Evolutionary conservation across 257 asterid species (phyloP).

Genomic region (Solanum corneliomulleri): DNA sequence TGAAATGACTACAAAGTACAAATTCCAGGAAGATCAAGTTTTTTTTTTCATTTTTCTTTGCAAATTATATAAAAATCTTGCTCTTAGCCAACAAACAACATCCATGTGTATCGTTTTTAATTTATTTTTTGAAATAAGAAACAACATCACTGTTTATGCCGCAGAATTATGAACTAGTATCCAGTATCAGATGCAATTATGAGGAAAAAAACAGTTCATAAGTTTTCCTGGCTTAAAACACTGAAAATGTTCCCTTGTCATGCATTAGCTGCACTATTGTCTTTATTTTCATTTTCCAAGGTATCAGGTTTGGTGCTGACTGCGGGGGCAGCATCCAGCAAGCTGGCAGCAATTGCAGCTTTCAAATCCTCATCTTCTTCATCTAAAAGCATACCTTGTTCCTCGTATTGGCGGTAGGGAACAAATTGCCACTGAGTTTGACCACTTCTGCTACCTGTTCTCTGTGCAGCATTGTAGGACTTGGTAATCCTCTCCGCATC

Average conservation of each 20-base stretch:
- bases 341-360: constrained; percentile 94
- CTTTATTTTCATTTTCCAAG: constrained; percentile 17
- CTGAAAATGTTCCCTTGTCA: not conserved
- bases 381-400: constrained; percentile 14
- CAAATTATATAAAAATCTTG: not conserved
- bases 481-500: constrained; percentile 88
- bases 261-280: constrained; percentile 1
- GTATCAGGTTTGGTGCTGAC: constrained; percentile 13
- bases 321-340: constrained; percentile 48
- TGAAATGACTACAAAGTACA: not conserved
- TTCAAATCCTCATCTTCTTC: constrained; percentile 89
- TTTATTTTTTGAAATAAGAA: not conserved
- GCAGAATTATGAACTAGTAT: not conserved
- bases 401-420: constrained; percentile 14
- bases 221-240: not conserved
- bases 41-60: not conserved
- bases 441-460: constrained; percentile 9
- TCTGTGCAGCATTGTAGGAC: constrained; percentile 42
- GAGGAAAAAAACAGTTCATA: not conserved
- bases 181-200: not conserved
- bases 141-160: not conserved
- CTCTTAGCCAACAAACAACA: not conserved
- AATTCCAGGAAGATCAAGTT: not conserved
- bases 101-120: not conserved
- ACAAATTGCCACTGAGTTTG: constrained; percentile 9